phyloP scores from a whole-genome alignment of 208 protist genomes.

The Acanthamoeba culbertsoni region DNA sequence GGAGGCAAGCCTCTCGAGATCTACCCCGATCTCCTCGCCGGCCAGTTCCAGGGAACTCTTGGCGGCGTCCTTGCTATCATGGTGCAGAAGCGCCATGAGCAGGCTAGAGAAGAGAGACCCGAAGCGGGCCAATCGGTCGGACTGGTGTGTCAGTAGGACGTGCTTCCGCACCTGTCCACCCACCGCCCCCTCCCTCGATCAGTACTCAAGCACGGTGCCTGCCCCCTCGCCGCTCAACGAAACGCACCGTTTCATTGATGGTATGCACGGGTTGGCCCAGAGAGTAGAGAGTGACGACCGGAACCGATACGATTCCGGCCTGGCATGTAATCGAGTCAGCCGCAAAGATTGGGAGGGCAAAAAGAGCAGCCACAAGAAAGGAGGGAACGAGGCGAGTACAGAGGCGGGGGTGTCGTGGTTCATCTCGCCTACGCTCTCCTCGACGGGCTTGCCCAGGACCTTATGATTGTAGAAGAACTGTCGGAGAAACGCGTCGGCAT shows the following conservation, averaged over 20 bases:
- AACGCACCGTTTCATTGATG: neutral
- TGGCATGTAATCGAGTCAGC: neutral
- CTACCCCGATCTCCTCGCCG: neutral
- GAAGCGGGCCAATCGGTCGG: neutral
- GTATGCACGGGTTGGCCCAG: neutral
- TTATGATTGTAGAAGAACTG: slow-evolving; percentile 44
- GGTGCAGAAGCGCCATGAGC: neutral
- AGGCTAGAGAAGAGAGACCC: neutral
- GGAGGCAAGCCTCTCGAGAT: neutral
- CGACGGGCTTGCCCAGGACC: neutral
- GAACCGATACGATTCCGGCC: neutral
- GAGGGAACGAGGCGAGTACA: neutral
- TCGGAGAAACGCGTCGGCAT: slow-evolving; percentile 45
- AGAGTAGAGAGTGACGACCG: neutral
- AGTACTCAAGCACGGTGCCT: neutral
- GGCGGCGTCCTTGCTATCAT: neutral
- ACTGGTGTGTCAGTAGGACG: neutral
- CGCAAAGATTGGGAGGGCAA: neutral
- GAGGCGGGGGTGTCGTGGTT: neutral
- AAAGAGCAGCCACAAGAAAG: neutral
- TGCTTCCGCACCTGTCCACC: neutral
- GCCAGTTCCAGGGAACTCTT: neutral
- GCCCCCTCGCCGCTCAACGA: neutral
- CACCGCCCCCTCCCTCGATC: no score
- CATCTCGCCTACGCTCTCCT: neutral